phyloP scores from a whole-genome alignment of 352 stramenopile genomes.

The Hyaloperonospora arabidopsidis region DNA sequence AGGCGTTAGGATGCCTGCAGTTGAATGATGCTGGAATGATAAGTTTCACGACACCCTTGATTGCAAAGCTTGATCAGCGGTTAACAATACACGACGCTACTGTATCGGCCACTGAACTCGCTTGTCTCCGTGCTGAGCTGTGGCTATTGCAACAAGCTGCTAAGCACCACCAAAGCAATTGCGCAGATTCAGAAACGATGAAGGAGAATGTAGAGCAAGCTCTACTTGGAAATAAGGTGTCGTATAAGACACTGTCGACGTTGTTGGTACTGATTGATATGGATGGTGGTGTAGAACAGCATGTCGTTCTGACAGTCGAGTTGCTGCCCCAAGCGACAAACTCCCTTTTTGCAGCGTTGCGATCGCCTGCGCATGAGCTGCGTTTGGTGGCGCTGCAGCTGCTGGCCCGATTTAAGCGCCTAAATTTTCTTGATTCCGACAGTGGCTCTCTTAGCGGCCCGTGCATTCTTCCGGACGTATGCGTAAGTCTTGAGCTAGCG shows the following conservation, averaged over 20 bases:
- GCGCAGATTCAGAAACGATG: conserved; percentile 9
- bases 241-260: conserved; percentile 52
- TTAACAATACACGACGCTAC: conserved; percentile 8
- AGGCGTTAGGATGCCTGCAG: conserved; percentile 44
- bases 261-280: conserved; percentile 58
- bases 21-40: conserved; percentile 34
- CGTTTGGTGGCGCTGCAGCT: conserved; percentile 67
- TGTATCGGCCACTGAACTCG: conserved; percentile 7
- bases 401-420: conserved; percentile 41
- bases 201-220: conserved; percentile 30
- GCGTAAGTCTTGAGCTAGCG: conserved; percentile 53
- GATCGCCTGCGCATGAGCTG: conserved; percentile 56
- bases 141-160: conserved; percentile 68
- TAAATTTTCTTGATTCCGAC: conserved; percentile 46
- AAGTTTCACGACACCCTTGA: conserved; percentile 34
- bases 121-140: conserved; percentile 45
- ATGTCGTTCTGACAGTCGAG: conserved; percentile 34
- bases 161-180: conserved; percentile 21
- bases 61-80: conserved; percentile 31
- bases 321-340: conserved; percentile 29
- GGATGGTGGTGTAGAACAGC: conserved; percentile 39
- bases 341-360: conserved; percentile 50
- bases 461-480: conserved; percentile 64
- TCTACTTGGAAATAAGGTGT: conserved; percentile 37
- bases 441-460: conserved; percentile 38